Percentiles rank a stretch among this genome's conserved stretches.
Conservation (phyloP, 2,329 filamentous ascomycete genomes). For the Calonectria henricotiae region DNA sequence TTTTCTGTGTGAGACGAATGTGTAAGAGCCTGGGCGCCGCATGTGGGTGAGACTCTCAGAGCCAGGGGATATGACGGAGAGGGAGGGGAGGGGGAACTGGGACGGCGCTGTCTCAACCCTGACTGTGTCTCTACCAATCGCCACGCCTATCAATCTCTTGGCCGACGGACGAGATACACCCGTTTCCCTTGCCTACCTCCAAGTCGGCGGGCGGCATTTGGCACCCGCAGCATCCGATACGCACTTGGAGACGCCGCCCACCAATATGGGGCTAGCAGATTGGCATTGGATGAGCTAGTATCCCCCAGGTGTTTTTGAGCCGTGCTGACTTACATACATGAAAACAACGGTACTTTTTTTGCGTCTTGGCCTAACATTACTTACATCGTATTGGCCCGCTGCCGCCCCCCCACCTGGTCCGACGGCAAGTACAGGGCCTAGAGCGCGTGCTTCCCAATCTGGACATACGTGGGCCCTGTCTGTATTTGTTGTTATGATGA, state of each 20-base stretch:
- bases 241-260: not conserved
- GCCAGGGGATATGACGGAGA: conserved; percentile 18
- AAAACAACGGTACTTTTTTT: conserved; percentile 14
- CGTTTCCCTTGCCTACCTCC: conserved; percentile 27
- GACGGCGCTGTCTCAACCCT: conserved; percentile 28
- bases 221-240: conserved; percentile 40
- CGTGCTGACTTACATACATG: conserved; percentile 35
- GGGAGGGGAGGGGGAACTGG: not conserved
- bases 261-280: conserved; percentile 12
- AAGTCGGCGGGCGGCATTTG: conserved; percentile 22
- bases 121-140: conserved; percentile 20
- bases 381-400: conserved; percentile 33
- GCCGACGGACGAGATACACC: conserved; percentile 22
- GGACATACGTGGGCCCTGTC: conserved; percentile 22
- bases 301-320: conserved; percentile 22
- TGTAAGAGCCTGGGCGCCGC: conserved; percentile 10
- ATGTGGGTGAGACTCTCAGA: conserved; percentile 33
- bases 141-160: conserved; percentile 22
- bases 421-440: conserved; percentile 24
- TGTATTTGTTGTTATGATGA: conserved; percentile 29
- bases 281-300: conserved; percentile 21
- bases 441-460: conserved; percentile 31
- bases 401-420: conserved; percentile 13
- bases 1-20: conserved; percentile 24
- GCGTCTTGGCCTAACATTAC: conserved; percentile 22